Base-by-base conservation (phyloP, 2,329 filamentous ascomycete genomes). In the Mycosphaerella arachidis region DNA sequence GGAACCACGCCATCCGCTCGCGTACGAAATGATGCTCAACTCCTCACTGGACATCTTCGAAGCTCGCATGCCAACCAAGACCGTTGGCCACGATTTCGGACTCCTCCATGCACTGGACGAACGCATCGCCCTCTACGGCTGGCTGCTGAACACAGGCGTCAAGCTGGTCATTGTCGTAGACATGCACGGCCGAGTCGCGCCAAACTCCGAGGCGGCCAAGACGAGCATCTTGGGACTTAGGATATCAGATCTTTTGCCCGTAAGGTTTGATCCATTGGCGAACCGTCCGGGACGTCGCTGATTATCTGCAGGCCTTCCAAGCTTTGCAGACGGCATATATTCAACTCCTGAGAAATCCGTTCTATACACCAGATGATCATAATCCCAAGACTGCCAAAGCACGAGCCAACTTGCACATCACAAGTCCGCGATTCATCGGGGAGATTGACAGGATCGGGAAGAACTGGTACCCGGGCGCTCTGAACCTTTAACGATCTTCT, bases 311-410 rank as follows among this genome's bases (percentile, higher is more conserved):
- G 86, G 86, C 94, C 29, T 99, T 99, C 72, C 86, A 88, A 72
- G 92, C 92, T 30, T 85, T 99, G 76, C 94, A 97, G 77, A 87
- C 84, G n/a, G 92, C 93, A 31, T 99, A 97, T 70, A 89, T 97
- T 59, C 81, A 86, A 63, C 79, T 99, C 55, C 78, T 97, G 66
- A 89, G 96, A 76, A 97, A 99, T 71, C 93, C 93, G 0, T 99
- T 99, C 76, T 97, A 92, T 75, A 86, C 89, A 51, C 93, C 93
- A 9, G 92, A 97, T 72, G 89, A 93, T 69, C 87, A 92, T 74
- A 83, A 83, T 63, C 89, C 88, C 53, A 83, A 78, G 37, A 79
- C 79, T 53, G 76, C 77, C 51, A 75, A 76, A 37, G 73, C 78
- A 48, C 69, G 76, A 45, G 72, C 74, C 48, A 74, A 79, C 4